Evolutionary conservation across 192 early-diverging fungal genomes (phyloP).

Genomic region (Umbelopsis isabellina): DNA sequence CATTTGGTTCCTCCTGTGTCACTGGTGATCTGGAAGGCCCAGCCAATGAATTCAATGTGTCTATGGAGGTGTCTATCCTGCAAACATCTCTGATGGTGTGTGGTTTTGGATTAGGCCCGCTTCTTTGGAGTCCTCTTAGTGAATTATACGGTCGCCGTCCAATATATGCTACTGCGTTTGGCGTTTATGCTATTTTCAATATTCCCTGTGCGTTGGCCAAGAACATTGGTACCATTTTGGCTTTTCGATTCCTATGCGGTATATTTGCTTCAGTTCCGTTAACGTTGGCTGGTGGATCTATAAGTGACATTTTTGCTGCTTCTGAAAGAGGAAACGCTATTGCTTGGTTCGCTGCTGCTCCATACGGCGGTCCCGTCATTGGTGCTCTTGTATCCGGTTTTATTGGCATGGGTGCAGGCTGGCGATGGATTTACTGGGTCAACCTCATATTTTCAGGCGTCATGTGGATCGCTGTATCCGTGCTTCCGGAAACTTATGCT

Average conservation of each 20-base stretch:
- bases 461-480: conserved; percentile 28
- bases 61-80: conserved; percentile 30
- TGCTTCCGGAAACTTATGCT: conserved; percentile 29
- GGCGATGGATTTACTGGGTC: conserved; percentile 42
- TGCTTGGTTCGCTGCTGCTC: conserved; percentile 36
- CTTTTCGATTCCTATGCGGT: conserved; percentile 31
- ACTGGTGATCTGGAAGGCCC: conserved; percentile 26
- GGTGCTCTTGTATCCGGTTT: conserved; percentile 37
- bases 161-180: conserved; percentile 27
- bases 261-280: conserved; percentile 31
- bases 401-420: conserved; percentile 32
- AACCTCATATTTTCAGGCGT: conserved; percentile 34
- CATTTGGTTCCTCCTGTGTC: conserved; percentile 32
- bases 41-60: conserved; percentile 20
- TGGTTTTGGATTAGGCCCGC: conserved; percentile 33
- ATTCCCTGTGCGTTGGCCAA: conserved; percentile 37
- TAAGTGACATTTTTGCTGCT: conserved; percentile 29
- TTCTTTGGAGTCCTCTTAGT: conserved; percentile 36
- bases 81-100: conserved; percentile 35
- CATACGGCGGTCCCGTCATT: conserved; percentile 32
- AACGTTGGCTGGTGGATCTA: conserved; percentile 31
- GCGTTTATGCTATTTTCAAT: conserved; percentile 33
- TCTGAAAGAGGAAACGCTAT: conserved; percentile 30
- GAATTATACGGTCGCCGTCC: conserved; percentile 36
- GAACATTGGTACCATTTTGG: conserved; percentile 35